Base-by-base conservation (phyloP, 306 rosid genomes). In the Chamaecrista fasciculata region DNA sequence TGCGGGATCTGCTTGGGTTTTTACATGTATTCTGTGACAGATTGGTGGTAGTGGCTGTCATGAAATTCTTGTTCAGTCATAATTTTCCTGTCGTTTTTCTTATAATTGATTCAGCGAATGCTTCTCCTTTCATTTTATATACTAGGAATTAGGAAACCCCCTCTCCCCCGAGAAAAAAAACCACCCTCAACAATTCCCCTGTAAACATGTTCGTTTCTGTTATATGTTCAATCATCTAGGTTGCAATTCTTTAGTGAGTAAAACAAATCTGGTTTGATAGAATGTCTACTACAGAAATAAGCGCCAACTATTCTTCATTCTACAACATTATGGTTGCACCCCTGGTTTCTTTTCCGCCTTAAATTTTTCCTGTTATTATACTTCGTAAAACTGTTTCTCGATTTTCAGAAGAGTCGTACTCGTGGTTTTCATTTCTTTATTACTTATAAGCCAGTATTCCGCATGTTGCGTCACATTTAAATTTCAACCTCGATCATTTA, bases 1-100 rank as follows among this genome's bases (percentile, higher is more conserved):
- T 59, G 78, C 78, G 58, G 60, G 80, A 76, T 57, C 11, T 70
- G 81, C 75, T 65, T 72, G 59, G 73, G 63, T 51, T 78, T 79
- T 71, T 63, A 70, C 74, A 46, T 70, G 74, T 80, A 64, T 49
- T 28, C 66, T 76, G 64, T 56, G 68, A 66, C 69, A 51, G 69
- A 70, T 26, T 72, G 75, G n/a, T n/a, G n/a, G n/a, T n/a, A n/a
- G n/a, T n/a, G n/a, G n/a, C n/a, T n/a, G n/a, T n/a, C n/a, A n/a
- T n/a, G n/a, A n/a, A n/a, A n/a, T n/a, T n/a, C n/a, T n/a, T n/a
- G n/a, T n/a, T n/a, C n/a, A n/a, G n/a, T n/a, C n/a, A n/a, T n/a
- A n/a, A n/a, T n/a, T n/a, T n/a, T n/a, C n/a, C n/a, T n/a, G n/a
- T n/a, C n/a, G n/a, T n/a, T n/a, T n/a, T n/a, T n/a, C n/a, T n/a